A percentile compares a stretch with the other conserved stretches of the same genome.
These are phyloP conservation scores for Aspergillus luchuensis DNA, from an alignment of 2,329 filamentous ascomycete species.

Conservation along the genomic window DNA sequence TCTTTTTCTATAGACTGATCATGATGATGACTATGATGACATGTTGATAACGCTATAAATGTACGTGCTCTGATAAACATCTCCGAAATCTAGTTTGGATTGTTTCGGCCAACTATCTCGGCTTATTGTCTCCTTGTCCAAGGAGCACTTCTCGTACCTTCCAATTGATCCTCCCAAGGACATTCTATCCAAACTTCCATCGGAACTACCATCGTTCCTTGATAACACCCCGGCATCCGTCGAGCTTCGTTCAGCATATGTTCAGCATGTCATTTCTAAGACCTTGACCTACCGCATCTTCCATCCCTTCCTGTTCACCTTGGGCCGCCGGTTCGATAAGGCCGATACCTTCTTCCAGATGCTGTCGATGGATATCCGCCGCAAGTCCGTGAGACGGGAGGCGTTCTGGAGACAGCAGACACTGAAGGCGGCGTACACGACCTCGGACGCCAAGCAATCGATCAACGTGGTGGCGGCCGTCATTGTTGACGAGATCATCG, in stretches of 20 bases:
- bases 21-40: constrained; percentile 28
- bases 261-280: constrained; percentile 59
- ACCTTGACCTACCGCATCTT: constrained; percentile 60
- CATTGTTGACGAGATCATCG: constrained; percentile 60
- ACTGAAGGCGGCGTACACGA: constrained; percentile 59
- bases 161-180: constrained; percentile 54
- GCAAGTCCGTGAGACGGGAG: constrained; percentile 59
- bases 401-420: constrained; percentile 62
- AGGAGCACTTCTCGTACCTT: constrained; percentile 55
- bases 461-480: constrained; percentile 58
- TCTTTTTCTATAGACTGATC: constrained; percentile 25
- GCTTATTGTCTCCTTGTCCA: constrained; percentile 55
- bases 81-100: constrained; percentile 49
- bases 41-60: constrained; percentile 41
- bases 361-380: constrained; percentile 58
- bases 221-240: constrained; percentile 55
- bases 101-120: constrained; percentile 55
- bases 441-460: constrained; percentile 57
- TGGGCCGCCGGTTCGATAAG: constrained; percentile 57
- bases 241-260: constrained; percentile 56
- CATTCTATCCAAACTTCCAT: constrained; percentile 54
- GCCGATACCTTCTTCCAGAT: constrained; percentile 58
- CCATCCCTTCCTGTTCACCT: constrained; percentile 60
- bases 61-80: constrained; percentile 46
- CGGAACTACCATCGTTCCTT: constrained; percentile 57